Evolutionary conservation across 2,329 filamentous ascomycete genomes (phyloP).

Genomic region (Talaromyces funiculosus): DNA sequence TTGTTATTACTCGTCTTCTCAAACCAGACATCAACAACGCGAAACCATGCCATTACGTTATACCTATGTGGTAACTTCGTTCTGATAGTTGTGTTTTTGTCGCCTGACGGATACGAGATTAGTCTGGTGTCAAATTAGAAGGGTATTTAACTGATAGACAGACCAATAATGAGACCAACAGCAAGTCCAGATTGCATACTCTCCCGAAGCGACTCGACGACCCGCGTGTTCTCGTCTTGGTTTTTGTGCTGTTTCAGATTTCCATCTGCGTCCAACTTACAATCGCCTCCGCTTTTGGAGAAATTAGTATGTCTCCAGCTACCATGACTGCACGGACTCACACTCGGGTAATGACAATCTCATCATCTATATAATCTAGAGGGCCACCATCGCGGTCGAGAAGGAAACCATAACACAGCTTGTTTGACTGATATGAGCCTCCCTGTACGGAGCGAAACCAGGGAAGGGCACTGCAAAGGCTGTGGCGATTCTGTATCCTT

Average conservation of each 20-base stretch:
- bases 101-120: conserved; percentile 35
- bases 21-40: conserved; percentile 62
- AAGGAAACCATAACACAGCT: conserved; percentile 53
- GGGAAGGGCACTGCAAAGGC: conserved; percentile 58
- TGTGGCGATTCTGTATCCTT: conserved; percentile 43
- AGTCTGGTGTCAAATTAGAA: not conserved
- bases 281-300: conserved; percentile 49
- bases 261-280: conserved; percentile 43
- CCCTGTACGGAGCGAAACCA: conserved; percentile 60
- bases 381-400: conserved; percentile 51
- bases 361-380: conserved; percentile 54
- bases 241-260: conserved; percentile 45
- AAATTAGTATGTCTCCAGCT: conserved; percentile 12
- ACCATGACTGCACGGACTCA: conserved; percentile 31
- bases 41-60: conserved; percentile 63
- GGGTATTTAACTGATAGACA: conserved; percentile 18
- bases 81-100: conserved; percentile 45
- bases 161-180: conserved; percentile 53
- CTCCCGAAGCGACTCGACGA: conserved; percentile 40
- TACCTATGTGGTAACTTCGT: conserved; percentile 54
- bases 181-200: conserved; percentile 46
- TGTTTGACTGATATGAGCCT: conserved; percentile 50
- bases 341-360: conserved; percentile 61
- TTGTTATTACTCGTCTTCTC: conserved; percentile 46
- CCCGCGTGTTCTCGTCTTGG: conserved; percentile 35